A percentile compares a stretch with the other conserved stretches of the same genome.
Conservation (phyloP, 371 early-diverging fungal species). For the Apophysomyces trapeziformis region DNA sequence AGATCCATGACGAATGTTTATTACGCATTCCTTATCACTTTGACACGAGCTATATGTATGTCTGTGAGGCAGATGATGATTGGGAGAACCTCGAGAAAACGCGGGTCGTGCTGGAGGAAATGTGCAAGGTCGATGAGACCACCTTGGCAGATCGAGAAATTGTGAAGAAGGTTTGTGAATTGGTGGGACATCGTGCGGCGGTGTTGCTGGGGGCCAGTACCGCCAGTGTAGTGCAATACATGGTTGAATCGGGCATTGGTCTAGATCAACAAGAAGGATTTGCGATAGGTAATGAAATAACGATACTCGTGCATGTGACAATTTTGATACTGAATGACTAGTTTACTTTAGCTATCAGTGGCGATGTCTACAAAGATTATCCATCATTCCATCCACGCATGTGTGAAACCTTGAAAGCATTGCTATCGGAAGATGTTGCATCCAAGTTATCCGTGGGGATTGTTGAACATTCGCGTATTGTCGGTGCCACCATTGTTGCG, state of each 20-base stretch:
- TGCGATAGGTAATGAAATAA: slow-evolving; percentile 66
- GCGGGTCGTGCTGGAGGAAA: slow-evolving; percentile 65
- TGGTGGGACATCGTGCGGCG: slow-evolving; percentile 73
- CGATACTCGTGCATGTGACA: background rate
- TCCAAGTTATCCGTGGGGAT: slow-evolving; percentile 65
- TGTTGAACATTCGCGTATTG: slow-evolving; percentile 79
- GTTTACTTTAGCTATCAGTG: slow-evolving; percentile 65
- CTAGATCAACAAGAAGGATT: slow-evolving; percentile 55
- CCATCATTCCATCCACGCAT: slow-evolving; percentile 83
- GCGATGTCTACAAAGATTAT: slow-evolving; percentile 85
- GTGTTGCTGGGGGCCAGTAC: slow-evolving; percentile 68
- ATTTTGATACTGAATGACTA: background rate
- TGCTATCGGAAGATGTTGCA: slow-evolving; percentile 78
- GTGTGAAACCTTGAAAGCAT: slow-evolving; percentile 69
- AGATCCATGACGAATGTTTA: slow-evolving; percentile 47
- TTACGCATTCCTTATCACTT: slow-evolving; percentile 68
- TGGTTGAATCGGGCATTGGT: slow-evolving; percentile 41
- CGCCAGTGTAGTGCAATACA: slow-evolving; percentile 66
- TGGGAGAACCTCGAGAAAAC: slow-evolving; percentile 60
- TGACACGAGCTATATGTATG: slow-evolving; percentile 79
- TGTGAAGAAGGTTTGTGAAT: slow-evolving; percentile 68
- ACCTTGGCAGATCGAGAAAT: slow-evolving; percentile 68
- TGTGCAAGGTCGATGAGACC: slow-evolving; percentile 51
- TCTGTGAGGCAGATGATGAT: slow-evolving; percentile 53
- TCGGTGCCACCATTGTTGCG: slow-evolving; percentile 86